Evolutionary conservation across 2,329 filamentous ascomycete species (phyloP), one percentile per base, ranked within the genome.

Genomic region (Tolypocladium capitatum): DNA sequence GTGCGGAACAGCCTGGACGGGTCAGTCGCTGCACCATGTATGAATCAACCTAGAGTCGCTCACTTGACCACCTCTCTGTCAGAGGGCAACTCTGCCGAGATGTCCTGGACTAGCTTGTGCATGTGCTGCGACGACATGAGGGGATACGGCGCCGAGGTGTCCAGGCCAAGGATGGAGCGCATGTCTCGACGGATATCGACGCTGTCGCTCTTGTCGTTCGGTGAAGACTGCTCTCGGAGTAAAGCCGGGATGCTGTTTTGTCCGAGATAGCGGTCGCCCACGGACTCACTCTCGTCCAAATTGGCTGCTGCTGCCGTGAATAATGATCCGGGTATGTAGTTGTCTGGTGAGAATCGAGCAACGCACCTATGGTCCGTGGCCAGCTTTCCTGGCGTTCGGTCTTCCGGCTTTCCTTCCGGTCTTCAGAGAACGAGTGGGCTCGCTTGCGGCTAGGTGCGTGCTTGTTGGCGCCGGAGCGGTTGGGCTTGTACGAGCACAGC

Each of bases 171-270:
- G 45, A 83, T 82, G 40, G 80, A 80, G 49, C 78, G 72, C 72
- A 83, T 82, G 61, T 83, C 79, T 55, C 74, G 73, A 46, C 79
- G 74, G 46, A 83, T 80, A 53, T 77, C 76, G 56, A 73, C 69
- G 43, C 68, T 71, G 46, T 75, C 69, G 48, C 69, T 70, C 49
- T 73, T 71, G 47, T 75, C 71, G 52, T 68, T 72, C 35, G 73
- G 65, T 2, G 74, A 72, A 2, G 75, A 72, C 57, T 81, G 79
- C 56, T 83, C 79, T 49, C 78, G 71, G 35, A 83, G 65, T 33
- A 83, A 64, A n/a, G 78, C 80, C 8, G 80, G 79, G 47, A 83
- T 83, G 58, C 78, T 82, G 61, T 83, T 83, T 57, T 83, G 77
- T 28, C 80, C 80, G 32, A 83, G 70, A 60, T 82, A 83, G 38